Base-by-base conservation (phyloP, 2,329 filamentous ascomycete genomes). In the Sphaerulina populicola region DNA sequence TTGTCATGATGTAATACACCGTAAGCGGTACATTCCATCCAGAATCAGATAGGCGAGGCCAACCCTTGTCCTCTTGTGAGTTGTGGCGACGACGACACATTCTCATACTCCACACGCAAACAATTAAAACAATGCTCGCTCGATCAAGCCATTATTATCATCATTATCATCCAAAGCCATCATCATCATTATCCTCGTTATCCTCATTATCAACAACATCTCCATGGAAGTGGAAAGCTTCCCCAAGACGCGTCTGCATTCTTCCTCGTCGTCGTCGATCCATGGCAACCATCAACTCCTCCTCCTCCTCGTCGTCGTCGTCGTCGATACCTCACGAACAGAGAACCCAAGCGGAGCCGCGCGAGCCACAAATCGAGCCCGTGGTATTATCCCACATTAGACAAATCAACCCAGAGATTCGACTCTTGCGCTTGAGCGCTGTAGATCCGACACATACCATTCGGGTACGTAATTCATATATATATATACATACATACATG, bases 341-440 rank as follows among this genome's bases (percentile, higher is more conserved):
- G 58, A 78, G 87, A 47, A 94, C 88, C 9, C 83, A 85, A 2
- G 69, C 77, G 36, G 85, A 93, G 64, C 86, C 84, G 38, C 81
- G 88, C 51, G 80, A 85, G 52, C 71, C 77, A 54, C 78, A 78
- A 12, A 69, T 89, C 6, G 78, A 87, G 64, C 69, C 70, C 2
- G 83, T 88, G 12, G 76, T 72, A 3, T 64, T 94, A 8, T 72
- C 73, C 39, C 69, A 74, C 38, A 77, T 94, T 47, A 72, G 79
- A 18, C 70, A 81, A 52, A 73, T 88, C 58, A 91, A 88, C 65
- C 71, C 79, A 15, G 75, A 73, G 2, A 77, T 91, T 53, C 80
- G 85, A 35, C 67, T 88, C n/a, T 76, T 90, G 52, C 78, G 77
- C 41, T 75, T 94, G 2, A 70, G 72, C 8, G 74, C 88, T 35